Base-by-base conservation (phyloP, 345 rosid genomes). In the Eucalyptus regnans region DNA sequence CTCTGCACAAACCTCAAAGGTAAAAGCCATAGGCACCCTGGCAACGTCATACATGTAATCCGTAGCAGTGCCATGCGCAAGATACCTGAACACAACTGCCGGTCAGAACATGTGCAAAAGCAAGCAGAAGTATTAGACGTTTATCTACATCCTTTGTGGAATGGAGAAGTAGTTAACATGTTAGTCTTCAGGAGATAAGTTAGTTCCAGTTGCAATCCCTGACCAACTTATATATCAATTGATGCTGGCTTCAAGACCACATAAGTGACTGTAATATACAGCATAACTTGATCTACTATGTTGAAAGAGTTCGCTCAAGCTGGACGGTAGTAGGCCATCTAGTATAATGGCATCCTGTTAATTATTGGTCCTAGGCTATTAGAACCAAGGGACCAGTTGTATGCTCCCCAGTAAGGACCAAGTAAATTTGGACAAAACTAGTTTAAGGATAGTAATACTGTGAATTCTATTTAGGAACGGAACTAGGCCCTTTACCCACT, bases 11-110 rank as follows among this genome's bases (percentile, higher is more conserved):
- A 97, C 99, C 99, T 98, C 99, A 86, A 98, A 98, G 92, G 99
- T 97, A 93, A 97, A 98, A 88, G 99, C 96, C 99, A 97, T 95
- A 43, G 99, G 99, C 88, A 94, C 97, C 93, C 91, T 95, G 27
- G 92, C 94, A 90, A 97, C 90, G 43, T 97, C 98, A 60, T 95
- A 96, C 94, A 98, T 97, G 94, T 94, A 98, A 92, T 98, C 99
- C 22, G 99, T 97, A 86, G 99, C 99, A 48, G 99, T 97, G 84
- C 99, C 99, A 89, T 98, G 99, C 12, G 99, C 99, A 88, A 98
- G 91, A 92, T 98, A 97, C 95, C 99, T 97, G 91, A 76, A 76
- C 22, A 76, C 48, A 76, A 76, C 25, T 11, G 15, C 48, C 0
- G 4, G 48, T 76, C 83, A 76, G 83, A 76, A 41, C 23, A 20